Conservation (phyloP, 805 yeast species). For the Wickerhamiella kurtzmanii region DNA sequence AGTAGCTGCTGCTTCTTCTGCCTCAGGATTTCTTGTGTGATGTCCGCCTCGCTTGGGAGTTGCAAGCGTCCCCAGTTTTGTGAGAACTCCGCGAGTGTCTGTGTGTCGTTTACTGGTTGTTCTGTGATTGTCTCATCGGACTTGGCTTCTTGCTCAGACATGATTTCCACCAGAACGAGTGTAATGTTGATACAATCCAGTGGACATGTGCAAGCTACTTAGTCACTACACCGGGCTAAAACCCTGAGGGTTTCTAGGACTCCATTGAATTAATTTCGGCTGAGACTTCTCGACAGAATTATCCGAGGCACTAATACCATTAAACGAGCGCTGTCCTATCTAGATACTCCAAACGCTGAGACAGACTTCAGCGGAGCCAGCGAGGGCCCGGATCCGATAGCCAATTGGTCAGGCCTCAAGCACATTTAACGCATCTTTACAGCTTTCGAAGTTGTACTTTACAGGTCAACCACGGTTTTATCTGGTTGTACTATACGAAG, state of each 20-base stretch:
- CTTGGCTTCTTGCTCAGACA: neutral
- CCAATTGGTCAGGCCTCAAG: too few species aligned
- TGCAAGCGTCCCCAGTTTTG: neutral
- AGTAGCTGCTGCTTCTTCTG: neutral
- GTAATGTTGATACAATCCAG: neutral
- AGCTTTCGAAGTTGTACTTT: too few species aligned
- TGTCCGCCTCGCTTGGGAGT: neutral
- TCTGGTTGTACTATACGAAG: too few species aligned
- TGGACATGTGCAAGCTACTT: neutral
- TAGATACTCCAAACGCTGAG: too few species aligned
- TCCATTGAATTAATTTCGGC: too few species aligned
- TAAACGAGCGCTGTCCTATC: too few species aligned
- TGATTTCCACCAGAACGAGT: neutral
- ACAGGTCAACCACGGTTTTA: too few species aligned
- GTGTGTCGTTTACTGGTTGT: neutral
- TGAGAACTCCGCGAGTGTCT: neutral
- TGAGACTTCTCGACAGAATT: too few species aligned
- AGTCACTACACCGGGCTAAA: neutral
- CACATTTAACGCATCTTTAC: too few species aligned
- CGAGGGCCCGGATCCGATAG: too few species aligned
- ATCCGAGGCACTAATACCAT: too few species aligned
- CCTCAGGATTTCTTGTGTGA: neutral
- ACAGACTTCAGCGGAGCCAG: too few species aligned
- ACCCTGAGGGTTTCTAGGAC: neutral
- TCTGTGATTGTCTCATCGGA: neutral